Percentiles rank a stretch among this genome's conserved stretches.
Conservation (phyloP, 306 rosid genomes). For the Trifolium pratense region DNA sequence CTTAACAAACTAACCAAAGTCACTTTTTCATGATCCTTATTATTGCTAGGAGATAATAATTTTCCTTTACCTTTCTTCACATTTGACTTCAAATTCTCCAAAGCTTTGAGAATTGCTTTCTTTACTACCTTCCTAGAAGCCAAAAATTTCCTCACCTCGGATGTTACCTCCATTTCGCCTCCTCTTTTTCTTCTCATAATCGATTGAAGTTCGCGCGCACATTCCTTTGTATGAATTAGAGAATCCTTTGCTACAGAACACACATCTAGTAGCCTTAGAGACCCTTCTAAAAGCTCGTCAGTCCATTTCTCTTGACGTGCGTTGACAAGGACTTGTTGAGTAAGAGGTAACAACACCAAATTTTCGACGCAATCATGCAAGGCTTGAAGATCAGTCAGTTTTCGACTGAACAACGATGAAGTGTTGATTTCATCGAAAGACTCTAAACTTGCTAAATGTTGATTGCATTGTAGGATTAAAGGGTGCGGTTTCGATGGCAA, state of each 20-base stretch:
- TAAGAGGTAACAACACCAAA: conserved; percentile 39
- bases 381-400: conserved; percentile 39
- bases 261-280: conserved; percentile 53
- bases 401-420: conserved; percentile 40
- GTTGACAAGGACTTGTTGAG: conserved; percentile 41
- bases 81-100: conserved; percentile 44
- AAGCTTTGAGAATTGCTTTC: conserved; percentile 50
- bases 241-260: conserved; percentile 54
- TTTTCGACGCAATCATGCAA: conserved; percentile 48
- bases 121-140: conserved; percentile 59
- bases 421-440: conserved; percentile 39
- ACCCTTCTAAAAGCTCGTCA: conserved; percentile 57
- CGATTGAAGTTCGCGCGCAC: conserved; percentile 55
- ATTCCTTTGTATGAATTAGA: conserved; percentile 56
- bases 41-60: conserved; percentile 34
- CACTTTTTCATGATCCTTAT: conserved; percentile 31
- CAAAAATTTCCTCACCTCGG: conserved; percentile 52
- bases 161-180: conserved; percentile 49
- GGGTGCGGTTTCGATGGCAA: conserved; percentile 56
- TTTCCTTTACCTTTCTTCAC: conserved; percentile 42
- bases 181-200: conserved; percentile 57
- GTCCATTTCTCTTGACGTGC: conserved; percentile 51
- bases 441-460: conserved; percentile 50
- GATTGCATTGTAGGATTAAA: conserved; percentile 53
- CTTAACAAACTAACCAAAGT: conserved; percentile 42